These are phyloP conservation scores for Punica granatum DNA, from an alignment of 345 rosid genomes.

Conservation along the genomic window DNA sequence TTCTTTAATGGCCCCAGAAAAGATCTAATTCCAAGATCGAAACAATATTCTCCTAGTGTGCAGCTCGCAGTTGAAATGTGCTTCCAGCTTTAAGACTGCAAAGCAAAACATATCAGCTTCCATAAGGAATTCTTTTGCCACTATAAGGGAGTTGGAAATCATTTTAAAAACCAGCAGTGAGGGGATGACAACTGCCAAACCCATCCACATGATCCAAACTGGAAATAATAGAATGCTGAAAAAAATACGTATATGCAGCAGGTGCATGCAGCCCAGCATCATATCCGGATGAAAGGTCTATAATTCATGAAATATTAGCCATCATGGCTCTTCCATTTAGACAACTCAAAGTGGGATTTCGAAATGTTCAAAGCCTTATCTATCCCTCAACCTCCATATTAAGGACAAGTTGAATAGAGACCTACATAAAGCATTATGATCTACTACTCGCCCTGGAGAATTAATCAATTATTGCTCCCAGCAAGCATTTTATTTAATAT, in stretches of 20 bases:
- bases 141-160: background rate
- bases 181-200: background rate
- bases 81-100: slow-evolving; percentile 15
- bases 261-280: background rate
- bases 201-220: background rate
- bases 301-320: background rate
- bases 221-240: background rate
- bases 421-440: background rate
- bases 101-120: background rate
- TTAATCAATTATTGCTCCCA: background rate
- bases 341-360: background rate
- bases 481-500: background rate
- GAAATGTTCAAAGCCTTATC: background rate
- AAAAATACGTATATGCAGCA: background rate
- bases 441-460: background rate
- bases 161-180: background rate
- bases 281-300: background rate
- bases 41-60: slow-evolving; percentile 1
- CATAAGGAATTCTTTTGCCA: background rate
- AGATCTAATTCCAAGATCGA: slow-evolving; percentile 10
- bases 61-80: slow-evolving; percentile 5
- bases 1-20: slow-evolving; percentile 20
- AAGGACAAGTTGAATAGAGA: background rate
- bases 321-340: background rate
- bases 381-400: background rate